phyloP scores from a whole-genome alignment of 2,329 filamentous ascomycete species.

The Colletotrichum graminicola region DNA sequence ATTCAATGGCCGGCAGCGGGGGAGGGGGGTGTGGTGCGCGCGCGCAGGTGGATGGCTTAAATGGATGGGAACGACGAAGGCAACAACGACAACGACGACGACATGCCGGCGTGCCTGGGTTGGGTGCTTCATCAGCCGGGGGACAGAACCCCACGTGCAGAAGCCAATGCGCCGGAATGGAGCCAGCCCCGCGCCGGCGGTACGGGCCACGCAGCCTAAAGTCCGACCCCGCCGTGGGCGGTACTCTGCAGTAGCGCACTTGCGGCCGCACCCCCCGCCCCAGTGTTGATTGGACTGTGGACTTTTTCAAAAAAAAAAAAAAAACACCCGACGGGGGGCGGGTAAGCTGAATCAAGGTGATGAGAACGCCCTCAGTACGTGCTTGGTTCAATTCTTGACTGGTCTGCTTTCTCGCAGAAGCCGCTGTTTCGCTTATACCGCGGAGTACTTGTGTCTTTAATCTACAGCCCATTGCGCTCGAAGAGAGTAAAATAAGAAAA shows the following conservation, averaged over 20 bases:
- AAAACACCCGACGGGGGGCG: too few relatives aligned
- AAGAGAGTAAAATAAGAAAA: background rate
- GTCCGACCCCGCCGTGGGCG: constrained; percentile 19
- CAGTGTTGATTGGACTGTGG: too few relatives aligned
- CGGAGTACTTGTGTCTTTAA: constrained; percentile 3
- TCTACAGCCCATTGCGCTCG: constrained; percentile 28
- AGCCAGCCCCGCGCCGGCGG: background rate
- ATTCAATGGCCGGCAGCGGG: background rate
- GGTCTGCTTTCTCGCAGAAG: background rate
- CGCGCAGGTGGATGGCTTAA: background rate
- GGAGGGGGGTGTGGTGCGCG: background rate
- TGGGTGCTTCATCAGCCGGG: background rate
- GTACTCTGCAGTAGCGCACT: constrained; percentile 11
- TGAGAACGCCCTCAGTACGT: background rate
- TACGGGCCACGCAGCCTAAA: constrained; percentile 7
- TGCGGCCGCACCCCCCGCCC: background rate
- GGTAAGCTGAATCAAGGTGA: background rate
- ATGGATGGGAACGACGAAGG: background rate
- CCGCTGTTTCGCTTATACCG: constrained; percentile 27
- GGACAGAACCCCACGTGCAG: constrained; percentile 23
- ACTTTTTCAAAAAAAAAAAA: too few relatives aligned
- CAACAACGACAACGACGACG: background rate
- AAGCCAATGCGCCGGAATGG: constrained; percentile 13
- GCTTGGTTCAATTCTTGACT: background rate
- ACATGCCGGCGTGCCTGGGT: constrained; percentile 6